phyloP scores from a whole-genome alignment of 1,139 yeast species.

The Meyerozyma elateridarum region DNA sequence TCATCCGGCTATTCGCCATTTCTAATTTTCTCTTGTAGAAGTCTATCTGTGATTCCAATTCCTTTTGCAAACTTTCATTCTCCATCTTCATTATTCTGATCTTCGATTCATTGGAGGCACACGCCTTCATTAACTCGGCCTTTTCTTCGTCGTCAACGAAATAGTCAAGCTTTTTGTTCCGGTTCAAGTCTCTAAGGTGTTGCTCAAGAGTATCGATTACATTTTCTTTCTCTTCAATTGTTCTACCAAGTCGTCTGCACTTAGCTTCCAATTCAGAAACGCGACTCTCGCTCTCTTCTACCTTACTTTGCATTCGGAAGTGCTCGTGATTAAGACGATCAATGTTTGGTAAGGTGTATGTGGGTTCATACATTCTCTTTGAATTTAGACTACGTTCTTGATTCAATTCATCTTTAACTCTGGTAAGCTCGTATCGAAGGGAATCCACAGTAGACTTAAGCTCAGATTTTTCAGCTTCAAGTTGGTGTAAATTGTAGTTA shows the following conservation, averaged over 20 bases:
- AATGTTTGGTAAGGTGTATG: neutral
- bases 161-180: slow-evolving; percentile 16
- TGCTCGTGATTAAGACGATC: slow-evolving; percentile 6
- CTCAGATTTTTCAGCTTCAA: slow-evolving; percentile 17
- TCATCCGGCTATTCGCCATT: too few species aligned
- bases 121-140: slow-evolving; percentile 26
- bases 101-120: slow-evolving; percentile 29
- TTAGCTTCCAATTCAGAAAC: slow-evolving; percentile 14
- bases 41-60: slow-evolving; percentile 26
- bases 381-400: slow-evolving; percentile 1
- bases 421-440: slow-evolving; percentile 8
- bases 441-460: slow-evolving; percentile 8
- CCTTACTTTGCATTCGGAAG: slow-evolving; percentile 7
- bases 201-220: slow-evolving; percentile 25
- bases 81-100: slow-evolving; percentile 33
- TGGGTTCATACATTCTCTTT: neutral
- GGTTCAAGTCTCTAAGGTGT: slow-evolving; percentile 22
- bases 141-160: slow-evolving; percentile 29
- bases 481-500: slow-evolving; percentile 15
- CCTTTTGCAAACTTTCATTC: slow-evolving; percentile 27
- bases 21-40: slow-evolving; percentile 23
- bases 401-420: slow-evolving; percentile 5
- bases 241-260: slow-evolving; percentile 21
- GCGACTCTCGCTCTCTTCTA: slow-evolving; percentile 9
- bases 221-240: slow-evolving; percentile 28